phyloP scores from a whole-genome alignment of 129 eudicot species.

The Flaveria linearis region DNA sequence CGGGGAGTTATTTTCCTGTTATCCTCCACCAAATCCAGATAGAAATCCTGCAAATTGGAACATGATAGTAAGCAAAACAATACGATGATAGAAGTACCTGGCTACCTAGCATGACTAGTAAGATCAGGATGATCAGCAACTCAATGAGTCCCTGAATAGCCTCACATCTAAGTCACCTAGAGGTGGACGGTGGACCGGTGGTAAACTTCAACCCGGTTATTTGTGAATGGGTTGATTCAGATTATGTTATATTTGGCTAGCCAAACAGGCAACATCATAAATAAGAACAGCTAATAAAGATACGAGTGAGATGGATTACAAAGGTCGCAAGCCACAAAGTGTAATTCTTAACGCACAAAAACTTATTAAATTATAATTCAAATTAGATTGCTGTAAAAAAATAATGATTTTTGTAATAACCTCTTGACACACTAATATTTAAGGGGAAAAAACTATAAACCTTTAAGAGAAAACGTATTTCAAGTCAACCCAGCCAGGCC shows the following conservation, averaged over 20 bases:
- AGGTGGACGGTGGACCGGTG: background rate
- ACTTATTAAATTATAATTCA: background rate
- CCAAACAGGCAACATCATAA: background rate
- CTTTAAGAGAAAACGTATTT: background rate
- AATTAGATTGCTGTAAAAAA: background rate
- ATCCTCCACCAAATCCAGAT: conserved; percentile 91
- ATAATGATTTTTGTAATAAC: background rate
- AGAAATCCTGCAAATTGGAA: conserved; percentile 70
- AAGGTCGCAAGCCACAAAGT: background rate
- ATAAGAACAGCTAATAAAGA: background rate
- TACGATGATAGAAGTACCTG: conserved; percentile 12
- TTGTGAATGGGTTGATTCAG: background rate
- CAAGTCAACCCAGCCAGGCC: background rate
- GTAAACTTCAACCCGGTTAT: background rate
- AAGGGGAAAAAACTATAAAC: background rate
- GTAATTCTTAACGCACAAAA: background rate
- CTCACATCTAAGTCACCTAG: background rate
- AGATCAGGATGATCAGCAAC: background rate
- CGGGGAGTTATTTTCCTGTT: conserved; percentile 93
- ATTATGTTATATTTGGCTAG: background rate
- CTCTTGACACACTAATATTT: background rate
- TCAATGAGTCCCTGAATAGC: background rate
- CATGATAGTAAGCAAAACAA: background rate
- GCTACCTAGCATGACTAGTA: background rate
- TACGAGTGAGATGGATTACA: background rate